Conservation (phyloP, 1,284 basidiomycete genomes). For the Hypsizygus ulmarius region DNA sequence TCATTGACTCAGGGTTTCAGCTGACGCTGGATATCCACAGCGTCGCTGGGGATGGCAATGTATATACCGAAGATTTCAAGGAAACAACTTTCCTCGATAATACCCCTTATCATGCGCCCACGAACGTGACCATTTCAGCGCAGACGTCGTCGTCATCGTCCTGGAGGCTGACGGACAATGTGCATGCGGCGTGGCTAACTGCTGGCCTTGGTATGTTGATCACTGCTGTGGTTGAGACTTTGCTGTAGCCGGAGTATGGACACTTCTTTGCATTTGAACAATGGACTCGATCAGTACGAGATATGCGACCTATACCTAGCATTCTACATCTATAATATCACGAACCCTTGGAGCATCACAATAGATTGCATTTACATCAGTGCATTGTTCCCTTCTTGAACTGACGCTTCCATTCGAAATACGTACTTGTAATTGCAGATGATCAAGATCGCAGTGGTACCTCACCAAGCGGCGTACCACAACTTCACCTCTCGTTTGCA, state of each 20-base stretch:
- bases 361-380: too few relatives aligned
- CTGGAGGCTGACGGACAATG: slow-evolving; percentile 5
- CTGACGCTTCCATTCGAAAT: too few relatives aligned
- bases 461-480: slow-evolving; percentile 37
- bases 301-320: too few relatives aligned
- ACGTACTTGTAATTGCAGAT: too few relatives aligned
- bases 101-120: slow-evolving; percentile 30
- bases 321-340: too few relatives aligned
- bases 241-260: too few relatives aligned
- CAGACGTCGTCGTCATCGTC: slow-evolving; percentile 15
- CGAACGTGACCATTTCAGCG: slow-evolving; percentile 23
- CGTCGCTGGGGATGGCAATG: slow-evolving; percentile 24
- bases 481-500: slow-evolving; percentile 25
- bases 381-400: too few relatives aligned
- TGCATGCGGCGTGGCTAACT: slow-evolving; percentile 1
- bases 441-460: too few relatives aligned
- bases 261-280: too few relatives aligned
- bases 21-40: slow-evolving; percentile 34
- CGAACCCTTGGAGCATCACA: too few relatives aligned
- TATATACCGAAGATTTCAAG: slow-evolving; percentile 34
- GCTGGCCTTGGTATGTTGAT: slow-evolving; percentile 4
- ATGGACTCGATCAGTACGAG: too few relatives aligned
- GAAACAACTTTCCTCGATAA: slow-evolving; percentile 34
- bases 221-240: too few relatives aligned
- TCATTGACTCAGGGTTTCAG: slow-evolving; percentile 34